A percentile compares a stretch with the other conserved stretches of the same genome.
Conservation (phyloP, 164 flowering plant genomes). For the Annona squamosa region DNA sequence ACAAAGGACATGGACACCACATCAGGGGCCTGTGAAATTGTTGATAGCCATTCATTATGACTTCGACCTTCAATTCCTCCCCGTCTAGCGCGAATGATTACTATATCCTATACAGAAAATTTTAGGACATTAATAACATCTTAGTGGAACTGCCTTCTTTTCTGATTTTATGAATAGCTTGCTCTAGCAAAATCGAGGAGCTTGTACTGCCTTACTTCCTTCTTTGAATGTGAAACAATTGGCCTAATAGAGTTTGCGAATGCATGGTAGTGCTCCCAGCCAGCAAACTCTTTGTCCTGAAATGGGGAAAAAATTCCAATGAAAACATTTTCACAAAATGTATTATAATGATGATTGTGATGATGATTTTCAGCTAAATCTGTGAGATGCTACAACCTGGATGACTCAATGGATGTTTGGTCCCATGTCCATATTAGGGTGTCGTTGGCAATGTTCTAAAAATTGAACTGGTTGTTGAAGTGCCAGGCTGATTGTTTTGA, state of each 20-base stretch:
- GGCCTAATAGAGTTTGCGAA: conserved; percentile 38
- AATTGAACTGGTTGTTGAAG: too few relatives aligned
- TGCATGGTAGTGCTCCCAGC: conserved; percentile 36
- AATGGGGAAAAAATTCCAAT: conserved; percentile 9
- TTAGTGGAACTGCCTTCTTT: not conserved
- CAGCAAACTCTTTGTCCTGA: conserved; percentile 37
- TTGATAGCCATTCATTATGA: conserved; percentile 75
- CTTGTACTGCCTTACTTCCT: conserved; percentile 39
- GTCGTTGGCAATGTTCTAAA: too few relatives aligned
- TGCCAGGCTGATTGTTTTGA: too few relatives aligned
- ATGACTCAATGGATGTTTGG: too few relatives aligned
- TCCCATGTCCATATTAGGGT: too few relatives aligned
- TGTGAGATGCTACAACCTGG: too few relatives aligned
- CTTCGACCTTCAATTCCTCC: conserved; percentile 75
- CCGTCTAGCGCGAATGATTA: conserved; percentile 44
- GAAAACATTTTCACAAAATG: not conserved
- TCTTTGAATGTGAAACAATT: conserved; percentile 35
- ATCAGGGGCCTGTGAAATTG: conserved; percentile 75
- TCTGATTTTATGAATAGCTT: not conserved
- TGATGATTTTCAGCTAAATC: too few relatives aligned
- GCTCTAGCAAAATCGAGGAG: conserved; percentile 2
- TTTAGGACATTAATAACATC: not conserved
- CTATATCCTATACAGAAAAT: conserved; percentile 40
- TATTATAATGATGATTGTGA: too few relatives aligned
- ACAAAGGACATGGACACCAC: conserved; percentile 87